Evolutionary conservation across 208 protist species (phyloP), one percentile per base, ranked within the genome.

Genomic region (Spongospora subterranea): DNA sequence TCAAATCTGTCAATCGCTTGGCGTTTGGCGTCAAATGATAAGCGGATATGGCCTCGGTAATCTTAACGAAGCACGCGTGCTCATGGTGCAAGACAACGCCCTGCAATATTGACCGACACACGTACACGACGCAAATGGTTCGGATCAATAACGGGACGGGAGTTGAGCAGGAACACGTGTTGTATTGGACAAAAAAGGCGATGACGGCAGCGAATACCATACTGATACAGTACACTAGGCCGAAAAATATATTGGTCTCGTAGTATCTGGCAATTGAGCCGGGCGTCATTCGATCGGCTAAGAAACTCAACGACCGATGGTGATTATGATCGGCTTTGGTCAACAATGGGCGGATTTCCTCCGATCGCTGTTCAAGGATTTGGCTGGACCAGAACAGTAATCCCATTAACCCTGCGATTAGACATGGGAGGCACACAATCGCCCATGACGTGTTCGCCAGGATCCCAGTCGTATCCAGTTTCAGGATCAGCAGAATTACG

Each of bases 21-120:
- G 71, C 71, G 71, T 82, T 82, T n/a, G 71, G 71, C n/a, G n/a
- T 35, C 17, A 39, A 6, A 82, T 82, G 71, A n/a, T 82, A 82
- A 13, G 11, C 35, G 71, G 71, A 82, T 35, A 82, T 43, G 35
- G 71, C 71, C 6, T 6, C 40, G 17, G 35, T n/a, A 35, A 82
- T 35, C 17, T 82, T 6, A 13, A 43, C 11, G n/a, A 45, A 82
- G 6, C 71, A 13, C 71, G 6, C 35, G n/a, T 82, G 35, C n/a
- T 6, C 6, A 45, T 20, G 13, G 13, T n/a, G 6, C 17, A 82
- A 20, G n/a, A 20, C 17, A 35, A 82, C 13, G 13, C n/a, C 6
- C 35, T 35, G n/a, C 71, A 43, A 13, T 6, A 82, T 43, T 6
- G 35, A 6, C 17, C 71, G 71, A 6, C 6, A 13, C 6, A 6